Evolutionary conservation across 2,329 filamentous ascomycete genomes (phyloP), one percentile per base, ranked within the genome.

Genomic region (Pestalotiopsis sp.): DNA sequence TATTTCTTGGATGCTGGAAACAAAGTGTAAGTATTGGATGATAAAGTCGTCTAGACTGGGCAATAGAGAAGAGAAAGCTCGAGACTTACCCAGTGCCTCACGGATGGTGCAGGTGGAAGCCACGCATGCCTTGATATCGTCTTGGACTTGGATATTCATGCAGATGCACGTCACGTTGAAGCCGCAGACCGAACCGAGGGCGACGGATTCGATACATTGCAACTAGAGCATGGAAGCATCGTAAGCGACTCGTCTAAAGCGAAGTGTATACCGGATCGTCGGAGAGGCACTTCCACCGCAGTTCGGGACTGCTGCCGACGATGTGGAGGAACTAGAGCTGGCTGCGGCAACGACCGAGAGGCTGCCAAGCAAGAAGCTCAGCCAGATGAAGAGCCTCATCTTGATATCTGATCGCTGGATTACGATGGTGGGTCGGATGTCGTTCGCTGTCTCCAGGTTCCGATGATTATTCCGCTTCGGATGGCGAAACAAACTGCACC

Each of bases 131-230:
- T 65, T 22, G 48, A 65, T 65, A 6, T 65, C 52, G 14, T 44
- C 40, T 2, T 65, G 52, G 3, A 65, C 14, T 13, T 40, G 17
- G 4, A 38, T 26, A 30, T 65, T 65, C 22, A 44, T 35, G 30
- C 63, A 65, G 1, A 65, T 57, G 22, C 63, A 65, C 30, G 63
- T 65, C 13, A 39, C 56, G 26, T 65, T 56, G 44, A 65, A 22
- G 2, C 35, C 35, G 44, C 63, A 65, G n/a, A 17, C 17, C 14
- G 63, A 65, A 7, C 30, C 3, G 2, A 56, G 30, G 4, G 63
- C 44, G 5, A 56, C 63, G 3, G 14, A n/a, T 35, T 30, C 14
- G 14, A 65, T 65, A 14, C 63, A 65, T n/a, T n/a, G 14, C 48
- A 56, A 24, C 63, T 65, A 39, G 3, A 20, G 24, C 10, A 0